These are phyloP conservation scores for Albizia julibrissin DNA, from an alignment of 306 rosid genomes.

Conservation along the genomic window DNA sequence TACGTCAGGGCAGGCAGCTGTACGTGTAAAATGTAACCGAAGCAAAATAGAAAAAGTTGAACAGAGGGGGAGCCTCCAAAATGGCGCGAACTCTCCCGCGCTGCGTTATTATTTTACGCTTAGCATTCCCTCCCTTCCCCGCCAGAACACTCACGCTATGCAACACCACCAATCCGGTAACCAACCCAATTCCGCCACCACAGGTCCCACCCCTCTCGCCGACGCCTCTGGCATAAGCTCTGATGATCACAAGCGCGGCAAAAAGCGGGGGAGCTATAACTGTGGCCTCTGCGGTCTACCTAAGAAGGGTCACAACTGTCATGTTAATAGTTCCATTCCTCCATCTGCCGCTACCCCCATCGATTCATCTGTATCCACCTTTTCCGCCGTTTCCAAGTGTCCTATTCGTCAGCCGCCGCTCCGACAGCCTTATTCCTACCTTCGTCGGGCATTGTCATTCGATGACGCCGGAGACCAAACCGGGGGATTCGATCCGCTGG, in stretches of 20 bases:
- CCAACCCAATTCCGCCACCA: slow-evolving; percentile 29
- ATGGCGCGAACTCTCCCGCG: slow-evolving; percentile 60
- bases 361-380: slow-evolving; percentile 36
- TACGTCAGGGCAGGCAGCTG: neutral
- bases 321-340: slow-evolving; percentile 31
- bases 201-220: slow-evolving; percentile 11
- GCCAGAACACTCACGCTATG: slow-evolving; percentile 34
- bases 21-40: neutral
- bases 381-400: slow-evolving; percentile 31
- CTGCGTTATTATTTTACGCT: slow-evolving; percentile 5
- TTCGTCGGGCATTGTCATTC: slow-evolving; percentile 85
- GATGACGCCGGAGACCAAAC: slow-evolving; percentile 55
- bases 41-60: slow-evolving; percentile 8
- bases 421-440: slow-evolving; percentile 43
- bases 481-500: slow-evolving; percentile 21
- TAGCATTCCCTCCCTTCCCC: neutral
- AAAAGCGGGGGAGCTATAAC: slow-evolving; percentile 79
- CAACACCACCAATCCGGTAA: slow-evolving; percentile 45
- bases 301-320: slow-evolving; percentile 81
- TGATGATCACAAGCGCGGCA: slow-evolving; percentile 49
- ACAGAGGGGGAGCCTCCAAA: slow-evolving; percentile 17
- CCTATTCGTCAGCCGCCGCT: slow-evolving; percentile 43
- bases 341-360: slow-evolving; percentile 26
- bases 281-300: slow-evolving; percentile 94
- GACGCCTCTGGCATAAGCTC: slow-evolving; percentile 21